Evolutionary conservation across 2,329 filamentous ascomycete genomes (phyloP), one percentile per base, ranked within the genome.

Genomic region (Phoma sp.): DNA sequence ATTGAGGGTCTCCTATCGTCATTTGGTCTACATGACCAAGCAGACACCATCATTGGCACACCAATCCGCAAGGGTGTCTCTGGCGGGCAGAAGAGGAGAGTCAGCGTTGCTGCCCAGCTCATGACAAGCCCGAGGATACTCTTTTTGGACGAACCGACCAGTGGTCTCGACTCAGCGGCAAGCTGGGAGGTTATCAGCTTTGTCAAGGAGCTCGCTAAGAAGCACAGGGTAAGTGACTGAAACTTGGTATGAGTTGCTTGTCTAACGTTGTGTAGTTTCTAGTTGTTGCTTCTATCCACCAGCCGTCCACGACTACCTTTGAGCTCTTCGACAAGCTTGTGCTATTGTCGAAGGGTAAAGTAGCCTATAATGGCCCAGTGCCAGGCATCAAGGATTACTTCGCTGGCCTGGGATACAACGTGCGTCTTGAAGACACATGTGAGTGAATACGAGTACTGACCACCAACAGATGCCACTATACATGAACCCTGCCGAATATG

Each of bases 71-170:
- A 93, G 74, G 92, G 92, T 12, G 86, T 96, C 53, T 91, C 88
- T 58, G 92, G 92, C 42, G 92, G 91, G 1, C 91, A 96, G 77
- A 96, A 95, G 79, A 83, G 90, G 32, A 83, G 92, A 45, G 82
- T 93, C 7, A 90, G 89, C 61, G 87, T 96, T 5, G 91, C 91
- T 1, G 90, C 88, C 57, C 90, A 92, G 68, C 81, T 96, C 29
- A 90, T 96, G 66, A 93, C 91, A 1, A 87, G 83, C 52, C 91
- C 92, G 0, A 90, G 88, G 73, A 86, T 96, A 7, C 74, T 96
- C 20, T 95, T 96, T 68, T 77, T 96, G 26, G 90, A 95, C 68
- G 91, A 95, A 74, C 91, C 91, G 1, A 96, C 91, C 0, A 92
- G 88, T 60, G 92, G 92, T 7, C 79, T 96, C 9, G 92, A 96